A percentile compares a stretch with the other conserved stretches of the same genome.
Evolutionary conservation across 164 flowering plant genomes (phyloP).

Genomic region (Brasenia schreberi): DNA sequence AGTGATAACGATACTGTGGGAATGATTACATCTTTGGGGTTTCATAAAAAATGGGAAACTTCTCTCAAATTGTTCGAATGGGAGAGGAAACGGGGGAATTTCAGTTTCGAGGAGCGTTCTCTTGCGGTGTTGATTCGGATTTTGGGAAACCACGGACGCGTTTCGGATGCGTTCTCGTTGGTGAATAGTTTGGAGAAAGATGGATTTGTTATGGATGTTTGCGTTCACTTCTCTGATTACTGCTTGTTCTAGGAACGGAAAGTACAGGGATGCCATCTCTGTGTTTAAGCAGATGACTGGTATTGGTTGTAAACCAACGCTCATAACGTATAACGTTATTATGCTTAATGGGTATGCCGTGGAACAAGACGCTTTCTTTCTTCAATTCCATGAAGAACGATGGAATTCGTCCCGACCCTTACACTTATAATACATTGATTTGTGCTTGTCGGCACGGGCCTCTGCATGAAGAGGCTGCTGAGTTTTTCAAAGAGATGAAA

Average conservation of each 20-base stretch:
- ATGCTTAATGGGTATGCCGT: slow-evolving; percentile 86
- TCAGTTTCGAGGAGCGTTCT: slow-evolving; percentile 7
- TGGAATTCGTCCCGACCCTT: slow-evolving; percentile 64
- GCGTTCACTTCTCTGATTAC: slow-evolving; percentile 70
- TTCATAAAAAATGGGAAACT: slow-evolving; percentile 39
- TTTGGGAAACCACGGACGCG: slow-evolving; percentile 50
- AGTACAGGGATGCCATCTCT: slow-evolving; percentile 59
- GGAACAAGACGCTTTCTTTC: slow-evolving; percentile 46
- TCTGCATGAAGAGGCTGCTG: slow-evolving; percentile 66
- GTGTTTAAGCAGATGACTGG: slow-evolving; percentile 69
- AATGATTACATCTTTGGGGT: slow-evolving; percentile 54
- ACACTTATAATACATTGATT: slow-evolving; percentile 81
- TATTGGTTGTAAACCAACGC: slow-evolving; percentile 66
- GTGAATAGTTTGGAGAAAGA: slow-evolving; percentile 33
- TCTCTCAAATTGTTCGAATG: slow-evolving; percentile 57
- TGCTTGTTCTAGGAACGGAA: slow-evolving; percentile 53
- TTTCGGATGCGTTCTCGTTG: slow-evolving; percentile 42
- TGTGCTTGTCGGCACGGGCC: slow-evolving; percentile 75
- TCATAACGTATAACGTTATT: slow-evolving; percentile 78
- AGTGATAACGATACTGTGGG: slow-evolving; percentile 38
- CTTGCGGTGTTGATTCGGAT: slow-evolving; percentile 44
- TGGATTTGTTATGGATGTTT: slow-evolving; percentile 58
- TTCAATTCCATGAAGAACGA: slow-evolving; percentile 60
- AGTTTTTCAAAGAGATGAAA: slow-evolving; percentile 72
- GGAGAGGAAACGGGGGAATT: slow-evolving; percentile 23